Conservation (phyloP, 2,329 filamentous ascomycete genomes). For the Aureobasidium sp. region DNA sequence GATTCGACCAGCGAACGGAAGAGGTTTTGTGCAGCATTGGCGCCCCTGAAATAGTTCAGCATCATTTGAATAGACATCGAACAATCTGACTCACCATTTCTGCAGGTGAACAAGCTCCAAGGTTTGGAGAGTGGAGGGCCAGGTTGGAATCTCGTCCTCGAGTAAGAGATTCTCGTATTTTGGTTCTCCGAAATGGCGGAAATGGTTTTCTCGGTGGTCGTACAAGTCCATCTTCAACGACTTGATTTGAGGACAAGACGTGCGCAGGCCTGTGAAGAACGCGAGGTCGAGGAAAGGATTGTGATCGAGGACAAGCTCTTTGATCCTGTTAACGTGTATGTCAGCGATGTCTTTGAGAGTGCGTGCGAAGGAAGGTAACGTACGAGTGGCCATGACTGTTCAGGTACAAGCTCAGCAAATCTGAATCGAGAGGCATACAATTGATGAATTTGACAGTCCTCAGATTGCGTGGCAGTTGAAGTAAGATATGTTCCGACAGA, state of each 20-base stretch:
- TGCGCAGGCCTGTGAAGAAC: constrained; percentile 62
- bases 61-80: background rate
- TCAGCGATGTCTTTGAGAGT: background rate
- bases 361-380: background rate
- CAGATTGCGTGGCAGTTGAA: constrained; percentile 59
- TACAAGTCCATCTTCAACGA: constrained; percentile 69
- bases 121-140: constrained; percentile 65
- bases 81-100: constrained; percentile 49
- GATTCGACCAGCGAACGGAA: constrained; percentile 71
- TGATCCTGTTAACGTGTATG: constrained; percentile 41
- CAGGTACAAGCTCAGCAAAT: constrained; percentile 60
- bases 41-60: constrained; percentile 29
- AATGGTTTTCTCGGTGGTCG: constrained; percentile 50
- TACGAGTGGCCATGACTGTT: constrained; percentile 51
- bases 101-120: constrained; percentile 73
- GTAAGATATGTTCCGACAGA: constrained; percentile 61
- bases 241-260: constrained; percentile 63
- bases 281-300: constrained; percentile 71
- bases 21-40: constrained; percentile 65
- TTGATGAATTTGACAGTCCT: constrained; percentile 67
- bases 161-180: constrained; percentile 62
- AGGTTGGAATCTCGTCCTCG: constrained; percentile 61
- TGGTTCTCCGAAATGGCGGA: constrained; percentile 63
- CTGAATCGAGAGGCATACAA: constrained; percentile 66
- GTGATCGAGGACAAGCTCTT: constrained; percentile 63